Conservation (phyloP, 2,329 filamentous ascomycete genomes). For the Aureobasidium melanogenum region DNA sequence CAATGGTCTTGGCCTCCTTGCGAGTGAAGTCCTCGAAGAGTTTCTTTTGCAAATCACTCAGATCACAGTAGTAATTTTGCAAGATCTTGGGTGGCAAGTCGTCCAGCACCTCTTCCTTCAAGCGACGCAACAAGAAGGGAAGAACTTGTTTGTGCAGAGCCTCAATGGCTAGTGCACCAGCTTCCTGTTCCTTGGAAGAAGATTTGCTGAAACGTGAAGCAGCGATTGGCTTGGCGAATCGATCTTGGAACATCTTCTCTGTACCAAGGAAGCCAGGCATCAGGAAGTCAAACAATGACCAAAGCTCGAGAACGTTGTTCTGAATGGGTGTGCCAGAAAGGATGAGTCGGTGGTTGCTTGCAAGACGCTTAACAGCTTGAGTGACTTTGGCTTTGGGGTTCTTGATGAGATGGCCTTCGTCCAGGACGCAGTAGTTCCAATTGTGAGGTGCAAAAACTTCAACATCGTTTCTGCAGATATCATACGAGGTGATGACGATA, state of each 20-base stretch:
- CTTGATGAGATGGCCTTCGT: slow-evolving; percentile 97
- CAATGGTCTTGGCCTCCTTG: slow-evolving; percentile 82
- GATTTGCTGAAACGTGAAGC: slow-evolving; percentile 94
- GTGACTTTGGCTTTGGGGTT: slow-evolving; percentile 97
- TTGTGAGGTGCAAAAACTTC: slow-evolving; percentile 72
- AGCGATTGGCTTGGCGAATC: slow-evolving; percentile 90
- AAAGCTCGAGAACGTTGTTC: slow-evolving; percentile 93
- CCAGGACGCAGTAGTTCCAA: slow-evolving; percentile 96
- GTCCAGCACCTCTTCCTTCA: slow-evolving; percentile 96
- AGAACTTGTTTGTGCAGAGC: slow-evolving; percentile 98
- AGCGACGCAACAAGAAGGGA: slow-evolving; percentile 86
- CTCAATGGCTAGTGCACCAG: slow-evolving; percentile 89
- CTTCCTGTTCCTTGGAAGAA: slow-evolving; percentile 96
- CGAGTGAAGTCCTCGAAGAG: slow-evolving; percentile 95
- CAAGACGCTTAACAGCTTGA: slow-evolving; percentile 78
- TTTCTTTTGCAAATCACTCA: slow-evolving; percentile 87
- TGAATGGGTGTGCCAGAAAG: slow-evolving; percentile 95
- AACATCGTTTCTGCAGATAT: slow-evolving; percentile 94
- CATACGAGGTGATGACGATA: slow-evolving; percentile 94
- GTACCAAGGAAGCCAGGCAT: slow-evolving; percentile 97
- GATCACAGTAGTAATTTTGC: slow-evolving; percentile 98
- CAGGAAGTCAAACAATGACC: slow-evolving; percentile 96
- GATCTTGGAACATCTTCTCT: slow-evolving; percentile 93
- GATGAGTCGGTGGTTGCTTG: slow-evolving; percentile 90
- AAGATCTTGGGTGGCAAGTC: slow-evolving; percentile 96